These are phyloP conservation scores for Atkinsonella hypoxylon DNA, from an alignment of 2,329 filamentous ascomycete genomes.

Conservation along the genomic window DNA sequence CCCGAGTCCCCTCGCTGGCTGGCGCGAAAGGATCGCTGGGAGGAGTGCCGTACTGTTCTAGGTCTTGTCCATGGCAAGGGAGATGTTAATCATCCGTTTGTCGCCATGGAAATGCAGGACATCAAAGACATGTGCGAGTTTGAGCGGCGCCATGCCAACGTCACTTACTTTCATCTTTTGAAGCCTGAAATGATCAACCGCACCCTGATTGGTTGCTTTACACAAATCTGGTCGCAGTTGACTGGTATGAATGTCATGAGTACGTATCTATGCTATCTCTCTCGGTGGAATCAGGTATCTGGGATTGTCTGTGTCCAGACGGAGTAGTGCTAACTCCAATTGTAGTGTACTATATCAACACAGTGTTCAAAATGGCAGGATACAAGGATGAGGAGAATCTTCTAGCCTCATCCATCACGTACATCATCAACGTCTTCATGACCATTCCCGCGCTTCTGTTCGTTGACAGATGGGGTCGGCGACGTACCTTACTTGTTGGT, in stretches of 20 bases:
- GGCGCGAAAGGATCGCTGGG: constrained; percentile 48
- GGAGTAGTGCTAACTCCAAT: not conserved
- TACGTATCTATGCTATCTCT: constrained; percentile 16
- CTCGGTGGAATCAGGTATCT: not conserved
- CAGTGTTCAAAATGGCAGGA: constrained; percentile 27
- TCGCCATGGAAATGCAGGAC: constrained; percentile 55
- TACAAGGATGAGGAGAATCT: constrained; percentile 35
- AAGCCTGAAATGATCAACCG: constrained; percentile 50
- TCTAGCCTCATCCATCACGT: constrained; percentile 43
- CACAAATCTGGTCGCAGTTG: constrained; percentile 45
- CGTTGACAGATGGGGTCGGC: constrained; percentile 66
- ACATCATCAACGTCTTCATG: constrained; percentile 69
- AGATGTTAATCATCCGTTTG: constrained; percentile 51
- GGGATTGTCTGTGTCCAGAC: not conserved
- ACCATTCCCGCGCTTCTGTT: constrained; percentile 64
- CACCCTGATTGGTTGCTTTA: constrained; percentile 37
- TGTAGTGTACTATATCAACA: constrained; percentile 49
- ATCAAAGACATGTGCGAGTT: constrained; percentile 65
- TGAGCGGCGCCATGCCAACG: constrained; percentile 56
- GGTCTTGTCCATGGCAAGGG: constrained; percentile 54
- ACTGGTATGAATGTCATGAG: constrained; percentile 48
- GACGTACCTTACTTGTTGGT: constrained; percentile 53
- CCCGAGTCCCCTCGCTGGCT: constrained; percentile 54
- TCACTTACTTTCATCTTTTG: constrained; percentile 61
- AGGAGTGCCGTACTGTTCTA: constrained; percentile 40